These are phyloP conservation scores for Stylonectria norvegica DNA, from an alignment of 2,329 filamentous ascomycete genomes.

Conservation along the genomic window DNA sequence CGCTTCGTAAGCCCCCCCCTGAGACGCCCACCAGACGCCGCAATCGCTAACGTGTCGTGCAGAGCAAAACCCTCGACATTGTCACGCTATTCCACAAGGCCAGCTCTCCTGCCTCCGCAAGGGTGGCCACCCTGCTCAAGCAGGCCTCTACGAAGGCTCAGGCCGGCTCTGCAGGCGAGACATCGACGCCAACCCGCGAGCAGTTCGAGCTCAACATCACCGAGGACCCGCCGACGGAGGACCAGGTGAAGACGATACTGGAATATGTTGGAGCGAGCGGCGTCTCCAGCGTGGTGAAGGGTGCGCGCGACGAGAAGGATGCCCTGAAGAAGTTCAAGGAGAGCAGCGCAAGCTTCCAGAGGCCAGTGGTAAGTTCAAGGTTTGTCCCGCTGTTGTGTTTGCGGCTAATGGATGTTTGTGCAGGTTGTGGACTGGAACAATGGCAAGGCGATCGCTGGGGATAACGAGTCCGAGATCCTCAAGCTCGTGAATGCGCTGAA, in stretches of 20 bases:
- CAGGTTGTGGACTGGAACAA: conserved; percentile 88
- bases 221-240: conserved; percentile 72
- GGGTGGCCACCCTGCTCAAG: conserved; percentile 74
- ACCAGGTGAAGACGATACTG: conserved; percentile 80
- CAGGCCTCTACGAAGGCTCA: conserved; percentile 69
- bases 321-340: conserved; percentile 76
- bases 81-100: conserved; percentile 95
- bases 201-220: conserved; percentile 87
- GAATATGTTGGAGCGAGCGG: conserved; percentile 70
- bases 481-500: conserved; percentile 66
- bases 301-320: conserved; percentile 70
- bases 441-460: conserved; percentile 73
- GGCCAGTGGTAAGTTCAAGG: conserved; percentile 64
- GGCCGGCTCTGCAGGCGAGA: conserved; percentile 67
- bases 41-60: conserved; percentile 18
- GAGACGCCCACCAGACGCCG: background rate
- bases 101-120: conserved; percentile 65
- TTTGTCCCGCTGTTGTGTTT: background rate
- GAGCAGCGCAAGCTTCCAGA: conserved; percentile 63
- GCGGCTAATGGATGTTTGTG: conserved; percentile 4
- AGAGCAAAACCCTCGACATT: conserved; percentile 82
- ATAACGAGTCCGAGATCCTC: conserved; percentile 84
- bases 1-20: conserved; percentile 40
- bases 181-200: conserved; percentile 52
- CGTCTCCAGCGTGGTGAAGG: conserved; percentile 63